These are phyloP conservation scores for Trichosporon inkin DNA, from an alignment of 1,284 basidiomycete species.

Conservation along the genomic window DNA sequence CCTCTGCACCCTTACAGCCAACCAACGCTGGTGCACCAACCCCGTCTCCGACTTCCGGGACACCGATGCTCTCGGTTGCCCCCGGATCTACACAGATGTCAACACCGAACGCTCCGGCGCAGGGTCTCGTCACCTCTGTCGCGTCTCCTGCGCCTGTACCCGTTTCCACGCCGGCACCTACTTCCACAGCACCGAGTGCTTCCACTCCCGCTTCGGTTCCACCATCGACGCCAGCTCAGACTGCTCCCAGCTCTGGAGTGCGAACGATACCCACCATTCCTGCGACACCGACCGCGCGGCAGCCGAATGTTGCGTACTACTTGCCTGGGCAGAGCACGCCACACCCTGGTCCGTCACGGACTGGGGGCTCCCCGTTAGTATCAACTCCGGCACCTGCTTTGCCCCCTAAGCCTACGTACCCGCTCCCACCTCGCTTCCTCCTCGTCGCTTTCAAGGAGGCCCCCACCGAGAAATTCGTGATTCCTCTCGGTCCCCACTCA, in stretches of 20 bases:
- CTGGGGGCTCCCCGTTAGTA: background rate
- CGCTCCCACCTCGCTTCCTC: constrained; percentile 41
- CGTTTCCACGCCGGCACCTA: background rate
- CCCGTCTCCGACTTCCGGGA: background rate
- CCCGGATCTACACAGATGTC: background rate
- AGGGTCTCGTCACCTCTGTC: background rate
- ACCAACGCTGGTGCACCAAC: background rate
- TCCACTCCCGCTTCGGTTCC: background rate
- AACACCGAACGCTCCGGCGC: background rate
- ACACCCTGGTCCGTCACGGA: background rate
- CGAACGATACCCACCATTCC: background rate
- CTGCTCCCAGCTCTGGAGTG: background rate
- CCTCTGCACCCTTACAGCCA: background rate
- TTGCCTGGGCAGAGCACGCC: background rate
- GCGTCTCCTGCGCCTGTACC: too few relatives aligned
- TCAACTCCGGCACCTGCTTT: constrained; percentile 10
- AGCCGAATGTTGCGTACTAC: background rate
- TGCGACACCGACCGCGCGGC: background rate
- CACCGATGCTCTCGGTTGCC: background rate
- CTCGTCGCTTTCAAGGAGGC: constrained; percentile 44
- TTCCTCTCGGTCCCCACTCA: constrained; percentile 37
- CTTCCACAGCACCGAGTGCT: background rate
- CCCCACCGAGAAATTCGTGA: constrained; percentile 42
- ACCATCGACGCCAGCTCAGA: background rate
- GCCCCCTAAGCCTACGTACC: constrained; percentile 24